Conservation (phyloP, 2,329 filamentous ascomycete genomes). For the Penicillium corylophilum region DNA sequence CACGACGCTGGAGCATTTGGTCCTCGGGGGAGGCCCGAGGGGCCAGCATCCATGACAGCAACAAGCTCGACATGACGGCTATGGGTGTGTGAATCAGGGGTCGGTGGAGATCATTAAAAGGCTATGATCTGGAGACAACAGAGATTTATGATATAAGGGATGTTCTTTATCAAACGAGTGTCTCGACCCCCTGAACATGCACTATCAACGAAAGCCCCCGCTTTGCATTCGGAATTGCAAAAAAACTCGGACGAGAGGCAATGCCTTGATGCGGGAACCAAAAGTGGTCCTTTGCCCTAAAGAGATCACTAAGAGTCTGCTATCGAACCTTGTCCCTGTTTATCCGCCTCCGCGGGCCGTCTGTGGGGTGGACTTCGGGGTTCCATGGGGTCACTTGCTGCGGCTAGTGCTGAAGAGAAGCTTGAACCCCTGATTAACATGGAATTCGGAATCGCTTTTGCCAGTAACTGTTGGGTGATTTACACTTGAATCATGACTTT, state of each 20-base stretch:
- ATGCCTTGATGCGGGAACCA: neutral
- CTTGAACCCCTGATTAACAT: neutral
- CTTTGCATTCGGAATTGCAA: neutral
- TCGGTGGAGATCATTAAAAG: neutral
- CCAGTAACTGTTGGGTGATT: neutral
- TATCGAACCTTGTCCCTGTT: neutral
- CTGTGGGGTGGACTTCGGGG: neutral
- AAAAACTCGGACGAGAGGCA: neutral
- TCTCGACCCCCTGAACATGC: neutral
- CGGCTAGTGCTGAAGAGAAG: neutral
- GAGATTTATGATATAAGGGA: neutral
- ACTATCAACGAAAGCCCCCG: neutral
- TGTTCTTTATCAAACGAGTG: neutral
- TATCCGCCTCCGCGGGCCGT: neutral
- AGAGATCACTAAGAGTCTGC: neutral
- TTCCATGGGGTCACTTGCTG: neutral
- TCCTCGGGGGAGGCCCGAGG: neutral
- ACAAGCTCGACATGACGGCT: constrained; percentile 10
- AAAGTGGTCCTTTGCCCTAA: neutral
- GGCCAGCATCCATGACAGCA: constrained; percentile 5
- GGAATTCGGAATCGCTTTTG: neutral
- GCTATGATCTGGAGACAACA: neutral
- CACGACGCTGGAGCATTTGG: constrained; percentile 3
- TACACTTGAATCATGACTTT: neutral
- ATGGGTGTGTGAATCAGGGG: neutral